Base-by-base conservation (phyloP, 208 protist genomes). In the Crithidia thermophila region DNA sequence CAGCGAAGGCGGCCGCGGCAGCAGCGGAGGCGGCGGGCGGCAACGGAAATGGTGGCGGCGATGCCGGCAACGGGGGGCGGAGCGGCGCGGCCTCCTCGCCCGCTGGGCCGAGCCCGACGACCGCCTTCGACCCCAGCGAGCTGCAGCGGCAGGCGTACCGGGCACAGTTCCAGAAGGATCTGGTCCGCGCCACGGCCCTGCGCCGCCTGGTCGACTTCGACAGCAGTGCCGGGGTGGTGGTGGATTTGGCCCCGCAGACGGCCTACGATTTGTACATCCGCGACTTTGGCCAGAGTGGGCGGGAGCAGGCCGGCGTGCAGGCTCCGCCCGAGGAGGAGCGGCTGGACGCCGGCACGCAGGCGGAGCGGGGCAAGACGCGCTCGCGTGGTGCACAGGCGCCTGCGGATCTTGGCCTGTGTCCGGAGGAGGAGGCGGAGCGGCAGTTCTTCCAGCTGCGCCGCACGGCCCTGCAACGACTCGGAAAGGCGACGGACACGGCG, bases 231-330 rank as follows among this genome's bases (percentile, higher is more conserved):
- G 81, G 68, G 20, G 76, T 86, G 8, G 69, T 95, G 64, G 51
- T 84, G 13, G 90, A 93, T 55, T 50, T 87, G 11, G 79, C 86
- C 5, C 90, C 90, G 45, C 90, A 93, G 75, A 87, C 80, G 25
- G 83, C 88, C 72, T 95, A 95, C 72, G 90, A 95, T 36, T 62
- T 91, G 40, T 95, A 93, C 75, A 92, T 95, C 42, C 80, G 84
- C 25, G 86, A 82, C 33, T 92, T 93, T 77, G 77, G 82, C 16
- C 66, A 85, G 40, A 84, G 59, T 39, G 81, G 83, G 5, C 75
- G 68, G 14, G 64, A 75, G 37, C 87, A 91, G 67, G 74, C 70
- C 7, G 76, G 66, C 0, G 77, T 88, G 61, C 85, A 92, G 73
- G 77, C 67, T 20, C 87, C 87, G 11, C 51, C 78, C 0, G 82